phyloP scores from a whole-genome alignment of 371 early-diverging fungal genomes.

The Circinella minor region DNA sequence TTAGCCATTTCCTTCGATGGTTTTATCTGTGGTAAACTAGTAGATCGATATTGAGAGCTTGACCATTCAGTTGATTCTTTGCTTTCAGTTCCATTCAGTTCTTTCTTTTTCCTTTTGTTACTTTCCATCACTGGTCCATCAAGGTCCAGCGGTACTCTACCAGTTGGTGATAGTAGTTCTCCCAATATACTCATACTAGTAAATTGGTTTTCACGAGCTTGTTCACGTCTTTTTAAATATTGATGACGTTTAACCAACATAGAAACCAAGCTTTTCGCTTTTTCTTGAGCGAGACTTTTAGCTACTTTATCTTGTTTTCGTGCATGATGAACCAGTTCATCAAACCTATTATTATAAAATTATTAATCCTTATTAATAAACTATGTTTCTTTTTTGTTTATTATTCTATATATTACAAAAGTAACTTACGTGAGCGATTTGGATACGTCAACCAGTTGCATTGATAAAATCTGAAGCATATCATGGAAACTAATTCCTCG shows the following conservation, averaged over 20 bases:
- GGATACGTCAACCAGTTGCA: conserved; percentile 50
- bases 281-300: conserved; percentile 24
- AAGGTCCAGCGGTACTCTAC: conserved; percentile 1
- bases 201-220: conserved; percentile 11
- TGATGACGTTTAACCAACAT: conserved; percentile 35
- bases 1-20: background rate
- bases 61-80: background rate
- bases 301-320: conserved; percentile 32
- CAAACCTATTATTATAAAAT: conserved; percentile 23
- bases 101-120: background rate
- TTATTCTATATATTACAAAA: too few species aligned
- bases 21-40: background rate
- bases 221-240: conserved; percentile 26
- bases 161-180: conserved; percentile 13
- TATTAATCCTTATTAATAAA: background rate
- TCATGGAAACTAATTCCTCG: conserved; percentile 53
- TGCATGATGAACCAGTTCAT: conserved; percentile 32
- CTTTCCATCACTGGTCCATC: background rate
- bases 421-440: conserved; percentile 50
- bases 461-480: conserved; percentile 49
- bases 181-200: conserved; percentile 9
- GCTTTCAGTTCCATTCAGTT: background rate
- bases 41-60: background rate
- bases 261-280: conserved; percentile 27
- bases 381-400: too few species aligned